Conservation (phyloP, 2,329 filamentous ascomycete species). For the Fusarium hainanense region DNA sequence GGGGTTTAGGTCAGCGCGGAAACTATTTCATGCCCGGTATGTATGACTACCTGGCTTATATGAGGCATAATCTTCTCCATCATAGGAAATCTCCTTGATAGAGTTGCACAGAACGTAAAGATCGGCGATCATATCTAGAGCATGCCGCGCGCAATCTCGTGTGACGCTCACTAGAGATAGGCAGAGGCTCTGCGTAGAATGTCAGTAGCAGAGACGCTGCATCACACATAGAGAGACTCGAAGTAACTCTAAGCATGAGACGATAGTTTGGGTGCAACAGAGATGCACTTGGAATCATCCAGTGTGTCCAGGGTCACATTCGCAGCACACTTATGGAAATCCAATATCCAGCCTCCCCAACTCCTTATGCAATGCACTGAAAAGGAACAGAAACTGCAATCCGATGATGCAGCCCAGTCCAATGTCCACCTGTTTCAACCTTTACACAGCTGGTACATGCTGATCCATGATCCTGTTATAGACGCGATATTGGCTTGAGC, state of each 20-base stretch:
- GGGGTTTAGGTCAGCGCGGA: slow-evolving; percentile 54
- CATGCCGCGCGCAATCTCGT: slow-evolving; percentile 75
- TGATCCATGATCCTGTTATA: not conserved
- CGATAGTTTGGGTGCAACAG: slow-evolving; percentile 48
- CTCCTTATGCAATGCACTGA: not conserved
- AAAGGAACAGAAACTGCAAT: not conserved
- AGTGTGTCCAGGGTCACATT: not conserved
- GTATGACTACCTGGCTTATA: not conserved
- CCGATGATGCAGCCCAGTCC: not conserved
- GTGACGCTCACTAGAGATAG: slow-evolving; percentile 71
- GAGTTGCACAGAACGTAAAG: slow-evolving; percentile 73
- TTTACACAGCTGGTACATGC: not conserved
- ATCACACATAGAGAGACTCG: slow-evolving; percentile 60
- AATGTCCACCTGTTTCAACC: too few species aligned
- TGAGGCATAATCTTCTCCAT: not conserved
- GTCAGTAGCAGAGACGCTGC: slow-evolving; percentile 70
- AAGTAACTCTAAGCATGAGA: slow-evolving; percentile 67
- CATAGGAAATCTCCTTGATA: slow-evolving; percentile 46
- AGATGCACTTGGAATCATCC: not conserved
- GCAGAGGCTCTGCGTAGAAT: slow-evolving; percentile 65
- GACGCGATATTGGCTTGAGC: not conserved
- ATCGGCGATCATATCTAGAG: slow-evolving; percentile 72
- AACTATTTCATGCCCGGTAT: not conserved
- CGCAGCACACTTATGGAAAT: not conserved
- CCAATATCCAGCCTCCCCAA: not conserved